Percentiles rank a stretch among this genome's conserved stretches.
These are phyloP conservation scores for Annulohypoxylon bovei DNA, from an alignment of 495 filamentous ascomycete genomes.

Conservation along the genomic window DNA sequence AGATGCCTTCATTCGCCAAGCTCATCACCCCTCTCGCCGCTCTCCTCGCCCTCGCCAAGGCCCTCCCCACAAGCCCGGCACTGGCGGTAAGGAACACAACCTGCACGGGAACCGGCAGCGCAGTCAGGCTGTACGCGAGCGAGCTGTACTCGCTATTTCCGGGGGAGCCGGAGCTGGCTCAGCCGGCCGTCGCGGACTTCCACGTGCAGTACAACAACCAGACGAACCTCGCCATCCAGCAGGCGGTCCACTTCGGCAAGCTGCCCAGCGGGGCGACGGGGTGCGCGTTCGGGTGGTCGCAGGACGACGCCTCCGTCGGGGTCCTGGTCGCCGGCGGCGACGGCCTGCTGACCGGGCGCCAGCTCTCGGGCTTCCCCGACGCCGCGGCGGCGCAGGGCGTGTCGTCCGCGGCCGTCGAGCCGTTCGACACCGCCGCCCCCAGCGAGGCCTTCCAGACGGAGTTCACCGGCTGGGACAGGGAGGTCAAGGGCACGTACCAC, in stretches of 20 bases:
- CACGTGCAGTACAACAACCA: constrained; percentile 30
- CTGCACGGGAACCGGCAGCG: neutral
- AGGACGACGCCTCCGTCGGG: constrained; percentile 13
- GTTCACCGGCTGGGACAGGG: constrained; percentile 27
- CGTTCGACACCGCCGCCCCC: neutral
- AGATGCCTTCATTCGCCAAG: constrained; percentile 17
- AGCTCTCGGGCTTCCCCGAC: constrained; percentile 18
- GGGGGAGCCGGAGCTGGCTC: neutral
- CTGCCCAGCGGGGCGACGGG: constrained; percentile 8
- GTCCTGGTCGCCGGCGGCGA: constrained; percentile 17
- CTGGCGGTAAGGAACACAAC: neutral
- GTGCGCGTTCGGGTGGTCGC: constrained; percentile 27
- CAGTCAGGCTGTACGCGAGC: constrained; percentile 9
- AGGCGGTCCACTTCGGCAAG: constrained; percentile 10
- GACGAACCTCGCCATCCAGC: constrained; percentile 12
- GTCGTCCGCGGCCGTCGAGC: constrained; percentile 4
- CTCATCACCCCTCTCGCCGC: constrained; percentile 1
- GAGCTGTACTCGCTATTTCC: constrained; percentile 20
- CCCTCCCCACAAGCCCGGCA: neutral
- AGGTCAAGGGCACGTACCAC: constrained; percentile 13
- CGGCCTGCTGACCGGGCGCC: constrained; percentile 9
- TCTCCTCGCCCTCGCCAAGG: neutral
- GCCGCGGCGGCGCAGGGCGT: neutral
- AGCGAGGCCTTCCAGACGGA: constrained; percentile 12
- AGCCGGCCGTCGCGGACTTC: neutral